Conservation (phyloP, 495 filamentous ascomycete genomes). For the Viridothelium virens region DNA sequence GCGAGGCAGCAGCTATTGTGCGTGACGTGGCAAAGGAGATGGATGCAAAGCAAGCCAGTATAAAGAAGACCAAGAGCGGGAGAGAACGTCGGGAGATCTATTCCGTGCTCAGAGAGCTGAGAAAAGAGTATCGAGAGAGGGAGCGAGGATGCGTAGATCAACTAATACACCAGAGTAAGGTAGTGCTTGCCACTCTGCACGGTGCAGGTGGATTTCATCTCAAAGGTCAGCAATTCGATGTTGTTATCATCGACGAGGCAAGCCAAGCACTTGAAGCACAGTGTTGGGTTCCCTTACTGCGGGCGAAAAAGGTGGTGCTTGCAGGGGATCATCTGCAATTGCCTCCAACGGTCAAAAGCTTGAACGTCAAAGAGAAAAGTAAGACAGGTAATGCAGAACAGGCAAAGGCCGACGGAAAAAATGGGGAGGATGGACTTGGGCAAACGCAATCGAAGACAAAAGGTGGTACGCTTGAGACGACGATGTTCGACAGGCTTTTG, state of each 20-base stretch:
- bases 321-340: slow-evolving; percentile 93
- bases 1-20: slow-evolving; percentile 84
- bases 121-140: slow-evolving; percentile 81
- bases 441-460: slow-evolving; percentile 21
- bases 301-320: slow-evolving; percentile 74
- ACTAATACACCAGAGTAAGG: slow-evolving; percentile 67
- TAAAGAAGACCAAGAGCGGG: slow-evolving; percentile 77
- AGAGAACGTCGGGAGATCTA: slow-evolving; percentile 77
- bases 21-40: slow-evolving; percentile 86
- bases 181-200: slow-evolving; percentile 87
- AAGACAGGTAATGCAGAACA: slow-evolving; percentile 22
- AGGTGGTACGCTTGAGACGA: slow-evolving; percentile 62
- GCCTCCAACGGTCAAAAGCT: slow-evolving; percentile 86
- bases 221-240: slow-evolving; percentile 74
- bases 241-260: slow-evolving; percentile 91
- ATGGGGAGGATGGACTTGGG: slow-evolving; percentile 20
- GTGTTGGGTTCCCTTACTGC: slow-evolving; percentile 89
- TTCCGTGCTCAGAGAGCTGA: slow-evolving; percentile 69
- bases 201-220: slow-evolving; percentile 84
- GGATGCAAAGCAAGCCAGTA: slow-evolving; percentile 80
- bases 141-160: slow-evolving; percentile 72
- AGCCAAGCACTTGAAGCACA: slow-evolving; percentile 94
- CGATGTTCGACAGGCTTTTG: slow-evolving; percentile 84
- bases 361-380: slow-evolving; percentile 47
- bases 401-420: slow-evolving; percentile 16